Conservation (phyloP, 768 basidiomycete species). For the Trametes cinnabarina region DNA sequence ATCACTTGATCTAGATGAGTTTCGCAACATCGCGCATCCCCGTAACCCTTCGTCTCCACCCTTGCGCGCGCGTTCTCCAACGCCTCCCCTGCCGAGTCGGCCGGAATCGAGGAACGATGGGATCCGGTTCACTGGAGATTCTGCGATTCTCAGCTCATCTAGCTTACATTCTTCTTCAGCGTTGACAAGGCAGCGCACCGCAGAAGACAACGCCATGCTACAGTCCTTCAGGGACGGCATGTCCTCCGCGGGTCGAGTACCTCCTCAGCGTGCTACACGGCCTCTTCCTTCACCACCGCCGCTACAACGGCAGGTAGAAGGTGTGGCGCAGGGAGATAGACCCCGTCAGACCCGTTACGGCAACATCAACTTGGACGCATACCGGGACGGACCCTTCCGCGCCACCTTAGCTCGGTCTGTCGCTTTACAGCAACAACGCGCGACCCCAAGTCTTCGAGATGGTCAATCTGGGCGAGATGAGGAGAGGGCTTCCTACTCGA, state of each 20-base stretch:
- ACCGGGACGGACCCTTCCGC: conserved; percentile 31
- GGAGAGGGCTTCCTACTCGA: neutral
- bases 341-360: neutral
- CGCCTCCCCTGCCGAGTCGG: neutral
- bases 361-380: conserved; percentile 25
- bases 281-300: neutral
- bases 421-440: conserved; percentile 9
- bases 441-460: neutral
- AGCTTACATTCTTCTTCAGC: neutral
- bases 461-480: neutral
- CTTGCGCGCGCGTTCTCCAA: neutral
- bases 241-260: neutral
- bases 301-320: too few species aligned
- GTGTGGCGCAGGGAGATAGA: neutral
- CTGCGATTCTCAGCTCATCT: neutral
- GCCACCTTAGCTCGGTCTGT: conserved; percentile 24
- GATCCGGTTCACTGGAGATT: neutral
- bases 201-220: conserved; percentile 9
- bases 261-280: neutral
- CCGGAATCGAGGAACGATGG: too few species aligned
- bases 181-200: neutral
- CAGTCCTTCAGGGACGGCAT: conserved; percentile 7
- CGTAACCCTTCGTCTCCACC: neutral
- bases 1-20: neutral
- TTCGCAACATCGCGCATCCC: conserved; percentile 4